Percentiles rank a stretch among this genome's conserved stretches.
phyloP scores from a whole-genome alignment of 768 basidiomycete genomes.

The Tulasnella sp. region DNA sequence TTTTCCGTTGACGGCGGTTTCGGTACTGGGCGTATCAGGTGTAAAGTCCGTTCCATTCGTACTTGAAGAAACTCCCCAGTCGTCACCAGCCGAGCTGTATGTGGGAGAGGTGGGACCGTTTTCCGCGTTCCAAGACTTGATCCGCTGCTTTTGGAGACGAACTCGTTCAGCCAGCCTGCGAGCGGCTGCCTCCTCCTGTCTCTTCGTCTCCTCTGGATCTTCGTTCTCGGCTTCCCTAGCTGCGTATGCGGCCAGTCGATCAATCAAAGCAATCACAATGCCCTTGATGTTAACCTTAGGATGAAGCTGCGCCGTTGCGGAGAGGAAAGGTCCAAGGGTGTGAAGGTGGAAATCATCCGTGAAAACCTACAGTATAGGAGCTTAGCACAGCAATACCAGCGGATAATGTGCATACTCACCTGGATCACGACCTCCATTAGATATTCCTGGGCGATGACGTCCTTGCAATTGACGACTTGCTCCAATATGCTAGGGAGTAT shows the following conservation, averaged over 20 bases:
- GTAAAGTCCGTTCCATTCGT: conserved; percentile 1
- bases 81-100: conserved; percentile 28
- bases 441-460: conserved; percentile 98
- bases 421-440: conserved; percentile 99
- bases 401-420: conserved; percentile 41
- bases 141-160: conserved; percentile 62
- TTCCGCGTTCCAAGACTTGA: conserved; percentile 39
- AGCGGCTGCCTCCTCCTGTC: conserved; percentile 90
- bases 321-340: conserved; percentile 91
- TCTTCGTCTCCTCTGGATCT: conserved; percentile 89
- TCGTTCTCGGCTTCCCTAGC: conserved; percentile 97
- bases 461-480: conserved; percentile 97
- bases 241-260: conserved; percentile 91
- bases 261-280: conserved; percentile 96
- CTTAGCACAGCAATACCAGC: not conserved
- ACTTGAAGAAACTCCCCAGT: conserved; percentile 18
- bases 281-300: conserved; percentile 98
- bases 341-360: conserved; percentile 98
- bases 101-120: conserved; percentile 12
- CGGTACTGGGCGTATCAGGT: conserved; percentile 1
- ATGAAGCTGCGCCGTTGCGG: conserved; percentile 92
- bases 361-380: conserved; percentile 64
- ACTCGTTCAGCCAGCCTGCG: conserved; percentile 84
- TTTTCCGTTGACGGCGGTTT: conserved; percentile 39
- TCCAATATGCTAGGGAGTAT: conserved; percentile 93